These are phyloP conservation scores for Dioszegia hungarica DNA, from an alignment of 768 basidiomycete species.

Conservation along the genomic window DNA sequence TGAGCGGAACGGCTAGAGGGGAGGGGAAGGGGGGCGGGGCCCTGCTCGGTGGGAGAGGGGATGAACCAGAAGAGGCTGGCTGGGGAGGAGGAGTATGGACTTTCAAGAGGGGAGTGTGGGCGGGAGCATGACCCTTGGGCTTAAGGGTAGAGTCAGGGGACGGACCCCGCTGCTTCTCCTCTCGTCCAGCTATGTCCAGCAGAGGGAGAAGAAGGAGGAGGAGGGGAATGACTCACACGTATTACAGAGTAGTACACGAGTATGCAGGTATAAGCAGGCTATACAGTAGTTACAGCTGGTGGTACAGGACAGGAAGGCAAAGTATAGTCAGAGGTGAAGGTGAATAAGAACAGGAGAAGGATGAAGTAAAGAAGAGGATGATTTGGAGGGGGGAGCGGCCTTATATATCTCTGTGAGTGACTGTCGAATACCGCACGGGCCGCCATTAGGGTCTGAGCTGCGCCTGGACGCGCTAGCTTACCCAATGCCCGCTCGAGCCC, in stretches of 20 bases:
- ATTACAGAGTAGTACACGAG: not conserved
- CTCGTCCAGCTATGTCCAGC: no score
- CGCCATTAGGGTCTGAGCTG: no score
- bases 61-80: no score
- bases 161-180: no score
- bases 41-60: no score
- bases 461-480: no score
- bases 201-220: no score
- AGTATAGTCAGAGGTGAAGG: not conserved
- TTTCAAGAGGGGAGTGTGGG: no score
- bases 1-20: not conserved
- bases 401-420: not conserved
- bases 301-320: not conserved
- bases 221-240: not conserved
- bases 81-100: no score
- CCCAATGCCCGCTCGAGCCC: no score
- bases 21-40: not conserved
- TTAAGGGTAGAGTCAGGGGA: no score
- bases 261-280: slow-evolving; percentile 2
- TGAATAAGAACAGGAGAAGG: not conserved
- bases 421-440: not conserved
- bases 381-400: not conserved
- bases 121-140: no score
- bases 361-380: slow-evolving; percentile 5
- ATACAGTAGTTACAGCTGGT: slow-evolving; percentile 4